Evolutionary conservation across 768 basidiomycete genomes (phyloP).

Genomic region (Heimioporus sp.): DNA sequence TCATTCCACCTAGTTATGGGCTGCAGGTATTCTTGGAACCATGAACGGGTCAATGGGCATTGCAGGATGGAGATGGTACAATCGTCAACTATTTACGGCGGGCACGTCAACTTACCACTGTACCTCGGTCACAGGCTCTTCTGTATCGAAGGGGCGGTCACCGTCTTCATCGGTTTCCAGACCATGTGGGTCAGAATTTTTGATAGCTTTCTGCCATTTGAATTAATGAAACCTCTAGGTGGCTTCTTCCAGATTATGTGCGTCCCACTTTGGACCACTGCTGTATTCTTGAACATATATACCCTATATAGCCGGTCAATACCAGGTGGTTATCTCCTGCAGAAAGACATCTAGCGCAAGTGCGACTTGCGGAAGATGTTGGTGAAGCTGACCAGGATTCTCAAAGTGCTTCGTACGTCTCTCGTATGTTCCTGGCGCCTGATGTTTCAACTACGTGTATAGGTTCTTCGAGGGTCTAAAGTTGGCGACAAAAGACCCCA

Average conservation of each 20-base stretch:
- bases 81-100: background rate
- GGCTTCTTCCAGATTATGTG: slow-evolving; percentile 60
- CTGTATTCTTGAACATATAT: background rate
- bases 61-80: slow-evolving; percentile 68
- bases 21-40: slow-evolving; percentile 64
- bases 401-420: slow-evolving; percentile 52
- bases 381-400: slow-evolving; percentile 66
- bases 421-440: background rate
- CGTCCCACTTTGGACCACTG: slow-evolving; percentile 11
- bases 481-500: slow-evolving; percentile 55
- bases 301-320: slow-evolving; percentile 48
- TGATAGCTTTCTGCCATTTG: background rate
- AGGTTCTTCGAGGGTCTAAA: slow-evolving; percentile 32
- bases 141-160: slow-evolving; percentile 68
- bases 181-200: slow-evolving; percentile 40
- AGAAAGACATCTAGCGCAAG: slow-evolving; percentile 59
- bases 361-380: slow-evolving; percentile 64
- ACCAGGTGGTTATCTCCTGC: slow-evolving; percentile 54
- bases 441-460: background rate
- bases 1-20: slow-evolving; percentile 48
- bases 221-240: slow-evolving; percentile 34
- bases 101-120: background rate
- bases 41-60: slow-evolving; percentile 70
- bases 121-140: slow-evolving; percentile 52
- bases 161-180: slow-evolving; percentile 54